Evolutionary conservation across 2,329 filamentous ascomycete genomes (phyloP).

Genomic region (Pseudohalonectria lignicola): DNA sequence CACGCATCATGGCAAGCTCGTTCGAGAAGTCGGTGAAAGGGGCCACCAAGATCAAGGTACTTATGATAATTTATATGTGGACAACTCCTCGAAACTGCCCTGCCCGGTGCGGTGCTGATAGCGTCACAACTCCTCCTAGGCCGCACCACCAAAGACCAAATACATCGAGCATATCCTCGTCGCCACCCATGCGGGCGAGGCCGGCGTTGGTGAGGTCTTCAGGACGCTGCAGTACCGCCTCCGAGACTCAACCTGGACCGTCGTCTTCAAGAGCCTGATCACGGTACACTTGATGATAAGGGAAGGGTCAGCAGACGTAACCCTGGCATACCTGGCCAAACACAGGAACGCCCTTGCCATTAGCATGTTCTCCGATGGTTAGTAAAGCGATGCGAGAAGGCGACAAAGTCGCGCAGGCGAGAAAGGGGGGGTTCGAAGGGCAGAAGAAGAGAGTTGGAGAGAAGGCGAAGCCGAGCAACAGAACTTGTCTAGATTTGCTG

Average conservation of each 20-base stretch:
- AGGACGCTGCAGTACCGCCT: slow-evolving; percentile 79
- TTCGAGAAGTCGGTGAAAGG: slow-evolving; percentile 99
- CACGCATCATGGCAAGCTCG: slow-evolving; percentile 66
- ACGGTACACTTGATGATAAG: slow-evolving; percentile 96
- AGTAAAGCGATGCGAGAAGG: too few species aligned
- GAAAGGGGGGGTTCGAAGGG: too few species aligned
- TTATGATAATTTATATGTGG: too few species aligned
- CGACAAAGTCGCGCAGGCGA: too few species aligned
- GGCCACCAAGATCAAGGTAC: slow-evolving; percentile 92
- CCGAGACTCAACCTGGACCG: slow-evolving; percentile 97
- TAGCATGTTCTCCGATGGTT: slow-evolving; percentile 86
- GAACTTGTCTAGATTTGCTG: too few species aligned
- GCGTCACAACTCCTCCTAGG: too few species aligned
- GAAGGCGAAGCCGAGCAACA: too few species aligned
- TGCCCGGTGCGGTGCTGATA: too few species aligned
- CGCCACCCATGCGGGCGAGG: slow-evolving; percentile 88
- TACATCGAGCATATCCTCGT: slow-evolving; percentile 98
- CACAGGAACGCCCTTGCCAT: slow-evolving; percentile 78
- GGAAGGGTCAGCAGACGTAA: slow-evolving; percentile 83
- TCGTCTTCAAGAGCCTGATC: slow-evolving; percentile 95
- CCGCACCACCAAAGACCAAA: slow-evolving; percentile 94
- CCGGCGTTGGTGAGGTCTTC: slow-evolving; percentile 92
- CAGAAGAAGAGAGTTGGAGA: too few species aligned
- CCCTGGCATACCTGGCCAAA: slow-evolving; percentile 71
- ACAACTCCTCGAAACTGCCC: too few species aligned